Evolutionary conservation across 148 eudicot species (phyloP), one percentile per base, ranked within the genome.

Genomic region (Agrostemma githago): DNA sequence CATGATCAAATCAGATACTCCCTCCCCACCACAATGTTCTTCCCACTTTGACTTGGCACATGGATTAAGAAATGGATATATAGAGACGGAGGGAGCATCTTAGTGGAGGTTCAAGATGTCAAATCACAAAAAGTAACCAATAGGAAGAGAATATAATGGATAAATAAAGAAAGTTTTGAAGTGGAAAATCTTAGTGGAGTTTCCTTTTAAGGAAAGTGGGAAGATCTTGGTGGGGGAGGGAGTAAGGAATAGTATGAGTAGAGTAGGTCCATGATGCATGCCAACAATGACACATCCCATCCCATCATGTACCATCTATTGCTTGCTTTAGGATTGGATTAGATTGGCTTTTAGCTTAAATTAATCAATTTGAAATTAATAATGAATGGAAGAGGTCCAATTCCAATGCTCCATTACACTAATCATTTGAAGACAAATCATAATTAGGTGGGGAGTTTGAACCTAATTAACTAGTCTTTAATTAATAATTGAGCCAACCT

Each of bases 401-500:
- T 26, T 26, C 34, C 34, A 26, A 26, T 26, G 34, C 34, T 26
- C 34, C 74, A 70, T 41, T 62, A 56, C 0, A n/a, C 58, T 57
- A 11, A 71, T 79, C 53, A 70, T 61, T 70, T 42, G 74, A 2
- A 54, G 66, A 53, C 61, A 76, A 26, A 66, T 72, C 73, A 80
- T 71, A 73, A 74, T 56, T 71, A 80, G 73, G 76, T 73, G 60
- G 74, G 72, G 20, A n/a, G n/a, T n/a, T n/a, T n/a, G n/a, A 74
- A 58, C 37, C 14, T 59, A 17, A 72, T 59, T 80, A 41, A 72
- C 12, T 42, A 53, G 51, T 5, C n/a, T 39, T 0, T 8, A 48
- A 48, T 48, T 72, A 76, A 76, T 80, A 77, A 80, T 76, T 80
- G 72, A 15, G n/a, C n/a, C n/a, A n/a, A 66, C 26, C 5, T 72